Base-by-base conservation (phyloP, 345 rosid genomes). In the Eucalyptus decipiens region DNA sequence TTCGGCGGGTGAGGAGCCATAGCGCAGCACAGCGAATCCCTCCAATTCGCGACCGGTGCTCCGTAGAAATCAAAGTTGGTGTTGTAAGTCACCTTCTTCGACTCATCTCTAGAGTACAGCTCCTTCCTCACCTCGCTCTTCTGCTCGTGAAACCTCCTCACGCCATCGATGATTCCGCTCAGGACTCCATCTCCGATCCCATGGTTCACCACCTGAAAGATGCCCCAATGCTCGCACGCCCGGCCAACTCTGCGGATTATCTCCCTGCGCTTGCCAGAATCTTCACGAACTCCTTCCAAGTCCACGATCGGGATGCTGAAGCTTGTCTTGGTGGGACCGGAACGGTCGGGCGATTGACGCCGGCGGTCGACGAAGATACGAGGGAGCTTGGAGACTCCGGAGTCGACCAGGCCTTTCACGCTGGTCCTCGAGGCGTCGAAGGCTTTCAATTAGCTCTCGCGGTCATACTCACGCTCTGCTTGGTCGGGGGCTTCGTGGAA, bases 181-280 rank as follows among this genome's bases (percentile, higher is more conserved):
- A 93, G 89, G 81, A 91, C 69, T 14, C 50, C 88, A 7, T 21
- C 76, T 6, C 93, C 93, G 86, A 93, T 93, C 54, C 93, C 94
- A 88, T 95, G 96, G 23, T 93, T 93, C 37, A 94, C 89, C 47
- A 93, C 86, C 69, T 92, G 97, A 58, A 95, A 93, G 81, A 94
- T 88, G 12, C 95, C 95, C 93, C 94, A 93, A 1, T 80, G 88
- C 91, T 91, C 92, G 9, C 91, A 89, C 5, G 94, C 93, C 10
- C 45, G 87, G 72, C 90, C 65, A 43, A 94, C 88, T 87, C 86
- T 76, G n/a, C 91, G 67, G 11, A 92, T 88, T 3, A 91, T 87
- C 62, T 80, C 58, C 51, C 83, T 43, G 50, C 90, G 92, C 28
- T 87, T 17, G 32, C 52, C 23, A 47, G 90, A 18, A 37, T 89